Conservation (phyloP, 1,284 basidiomycete species). For the Chondrostereum purpureum region DNA sequence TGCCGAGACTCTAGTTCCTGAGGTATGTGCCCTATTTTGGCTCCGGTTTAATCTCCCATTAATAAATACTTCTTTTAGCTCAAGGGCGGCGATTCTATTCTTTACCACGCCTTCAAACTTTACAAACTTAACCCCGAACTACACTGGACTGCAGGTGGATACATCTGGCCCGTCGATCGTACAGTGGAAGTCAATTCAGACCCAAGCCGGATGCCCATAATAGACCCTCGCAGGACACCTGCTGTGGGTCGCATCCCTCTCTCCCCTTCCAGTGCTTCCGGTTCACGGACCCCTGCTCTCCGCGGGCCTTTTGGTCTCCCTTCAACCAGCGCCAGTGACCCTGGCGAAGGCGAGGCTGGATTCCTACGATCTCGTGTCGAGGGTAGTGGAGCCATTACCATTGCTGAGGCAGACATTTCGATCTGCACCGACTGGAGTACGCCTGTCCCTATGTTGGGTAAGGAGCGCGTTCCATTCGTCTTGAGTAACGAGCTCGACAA, state of each 20-base stretch:
- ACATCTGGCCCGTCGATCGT: conserved; percentile 70
- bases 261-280: conserved; percentile 3
- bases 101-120: conserved; percentile 69
- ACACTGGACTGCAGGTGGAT: conserved; percentile 74
- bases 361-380: conserved; percentile 50
- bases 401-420: conserved; percentile 56
- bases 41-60: conserved; percentile 3
- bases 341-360: conserved; percentile 36
- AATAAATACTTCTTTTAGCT: conserved; percentile 35
- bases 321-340: too few species aligned
- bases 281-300: conserved; percentile 25
- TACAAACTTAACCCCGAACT: conserved; percentile 70
- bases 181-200: conserved; percentile 57
- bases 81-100: conserved; percentile 66
- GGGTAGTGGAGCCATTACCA: conserved; percentile 58
- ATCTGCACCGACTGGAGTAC: conserved; percentile 52
- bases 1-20: conserved; percentile 64
- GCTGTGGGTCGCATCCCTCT: conserved; percentile 17
- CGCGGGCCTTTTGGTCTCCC: conserved; percentile 40
- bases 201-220: conserved; percentile 23
- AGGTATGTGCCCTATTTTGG: conserved; percentile 37
- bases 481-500: conserved; percentile 61
- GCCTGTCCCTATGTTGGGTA: conserved; percentile 40
- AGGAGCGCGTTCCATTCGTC: conserved; percentile 65
- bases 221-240: conserved; percentile 16